Conservation (phyloP, 2,329 filamentous ascomycete genomes). For the Ophiostoma tasmaniense region DNA sequence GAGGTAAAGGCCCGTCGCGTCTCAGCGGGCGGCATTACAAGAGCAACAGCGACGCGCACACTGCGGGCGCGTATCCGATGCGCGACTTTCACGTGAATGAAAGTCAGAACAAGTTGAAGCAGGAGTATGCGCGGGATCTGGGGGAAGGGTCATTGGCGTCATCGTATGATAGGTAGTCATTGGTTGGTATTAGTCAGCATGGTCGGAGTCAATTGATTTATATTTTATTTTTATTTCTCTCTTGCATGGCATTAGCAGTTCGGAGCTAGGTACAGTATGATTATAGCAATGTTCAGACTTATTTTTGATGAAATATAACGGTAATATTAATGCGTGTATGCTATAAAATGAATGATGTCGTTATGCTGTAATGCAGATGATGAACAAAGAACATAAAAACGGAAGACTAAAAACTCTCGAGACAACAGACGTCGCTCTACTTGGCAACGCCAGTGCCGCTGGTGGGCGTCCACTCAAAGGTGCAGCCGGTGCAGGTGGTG, state of each 20-base stretch:
- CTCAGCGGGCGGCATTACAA: neutral
- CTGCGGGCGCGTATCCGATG: neutral
- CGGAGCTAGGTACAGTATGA: neutral
- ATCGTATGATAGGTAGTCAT: neutral
- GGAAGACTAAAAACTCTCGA: neutral
- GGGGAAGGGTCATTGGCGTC: neutral
- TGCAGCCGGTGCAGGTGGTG: conserved; percentile 25
- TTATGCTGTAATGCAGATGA: neutral
- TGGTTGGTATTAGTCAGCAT: neutral
- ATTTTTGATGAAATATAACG: neutral
- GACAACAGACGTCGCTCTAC: neutral
- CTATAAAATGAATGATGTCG: neutral
- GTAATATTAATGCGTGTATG: neutral
- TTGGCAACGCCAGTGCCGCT: neutral
- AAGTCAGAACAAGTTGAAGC: neutral
- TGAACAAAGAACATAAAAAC: neutral
- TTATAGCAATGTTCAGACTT: neutral
- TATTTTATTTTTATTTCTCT: neutral
- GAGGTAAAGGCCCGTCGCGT: neutral
- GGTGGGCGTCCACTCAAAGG: neutral
- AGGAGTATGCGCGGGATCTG: neutral
- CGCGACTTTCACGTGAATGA: neutral
- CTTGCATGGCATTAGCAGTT: neutral
- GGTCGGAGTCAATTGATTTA: neutral
- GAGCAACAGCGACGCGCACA: neutral